A percentile compares a stretch with the other conserved stretches of the same genome.
Conservation (phyloP, 257 asterid genomes). For the Linaria vulgaris region DNA sequence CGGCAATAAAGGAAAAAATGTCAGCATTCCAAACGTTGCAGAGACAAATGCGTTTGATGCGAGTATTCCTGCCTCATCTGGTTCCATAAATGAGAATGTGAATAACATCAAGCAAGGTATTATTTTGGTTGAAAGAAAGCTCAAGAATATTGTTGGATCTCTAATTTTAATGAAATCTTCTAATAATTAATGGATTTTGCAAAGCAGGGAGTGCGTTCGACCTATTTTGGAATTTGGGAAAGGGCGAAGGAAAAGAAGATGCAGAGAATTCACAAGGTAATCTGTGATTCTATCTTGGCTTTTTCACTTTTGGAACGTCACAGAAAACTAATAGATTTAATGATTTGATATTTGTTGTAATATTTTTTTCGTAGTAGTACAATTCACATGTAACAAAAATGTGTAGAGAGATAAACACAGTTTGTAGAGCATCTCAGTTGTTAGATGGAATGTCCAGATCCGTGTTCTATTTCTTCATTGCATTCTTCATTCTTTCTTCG, state of each 20-base stretch:
- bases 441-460: too few species aligned
- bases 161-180: not conserved
- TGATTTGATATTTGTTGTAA: too few species aligned
- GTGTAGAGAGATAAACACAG: too few species aligned
- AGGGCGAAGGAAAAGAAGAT: not conserved
- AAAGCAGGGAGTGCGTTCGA: slow-evolving; percentile 30
- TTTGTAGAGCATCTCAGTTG: too few species aligned
- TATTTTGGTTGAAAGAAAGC: not conserved
- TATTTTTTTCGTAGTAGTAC: too few species aligned
- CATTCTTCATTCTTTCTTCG: not conserved
- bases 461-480: not conserved
- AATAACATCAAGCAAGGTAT: slow-evolving; percentile 22
- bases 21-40: not conserved
- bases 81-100: not conserved
- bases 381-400: too few species aligned
- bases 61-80: not conserved
- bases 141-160: not conserved
- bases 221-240: slow-evolving; percentile 23
- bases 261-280: slow-evolving; percentile 3
- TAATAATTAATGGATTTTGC: not conserved
- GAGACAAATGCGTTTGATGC: not conserved
- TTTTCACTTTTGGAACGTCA: too few species aligned
- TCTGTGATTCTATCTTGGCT: not conserved
- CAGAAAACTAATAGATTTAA: too few species aligned
- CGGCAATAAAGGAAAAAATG: slow-evolving; percentile 19